A percentile compares a stretch with the other conserved stretches of the same genome.
Conservation (phyloP, 805 yeast genomes). For the Candida anglica region DNA sequence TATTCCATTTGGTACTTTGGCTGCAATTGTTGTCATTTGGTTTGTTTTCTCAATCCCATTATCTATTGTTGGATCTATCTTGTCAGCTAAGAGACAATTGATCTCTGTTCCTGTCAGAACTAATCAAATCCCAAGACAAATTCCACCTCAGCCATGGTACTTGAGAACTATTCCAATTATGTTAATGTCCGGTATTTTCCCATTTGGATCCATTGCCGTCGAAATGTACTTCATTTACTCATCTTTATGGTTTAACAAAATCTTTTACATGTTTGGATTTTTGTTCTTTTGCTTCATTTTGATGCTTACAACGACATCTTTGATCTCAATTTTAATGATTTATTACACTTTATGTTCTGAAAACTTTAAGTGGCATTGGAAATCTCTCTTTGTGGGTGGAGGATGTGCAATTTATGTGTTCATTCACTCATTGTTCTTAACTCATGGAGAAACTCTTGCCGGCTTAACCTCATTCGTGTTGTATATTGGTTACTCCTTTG, state of each 20-base stretch:
- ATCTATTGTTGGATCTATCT: slow-evolving; percentile 75
- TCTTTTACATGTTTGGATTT: slow-evolving; percentile 97
- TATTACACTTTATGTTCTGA: slow-evolving; percentile 86
- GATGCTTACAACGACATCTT: slow-evolving; percentile 74
- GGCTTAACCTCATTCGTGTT: slow-evolving; percentile 74
- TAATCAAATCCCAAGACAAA: slow-evolving; percentile 94
- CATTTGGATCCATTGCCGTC: slow-evolving; percentile 91
- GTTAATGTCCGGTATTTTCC: slow-evolving; percentile 82
- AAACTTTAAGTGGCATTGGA: slow-evolving; percentile 98
- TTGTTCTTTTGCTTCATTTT: slow-evolving; percentile 82
- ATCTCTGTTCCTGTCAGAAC: slow-evolving; percentile 78
- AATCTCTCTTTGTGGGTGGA: slow-evolving; percentile 80
- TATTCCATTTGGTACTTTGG: slow-evolving; percentile 86
- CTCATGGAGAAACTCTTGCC: slow-evolving; percentile 59
- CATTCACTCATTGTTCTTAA: slow-evolving; percentile 73
- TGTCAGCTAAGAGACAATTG: slow-evolving; percentile 62
- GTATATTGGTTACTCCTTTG: slow-evolving; percentile 76
- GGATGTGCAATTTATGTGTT: slow-evolving; percentile 85
- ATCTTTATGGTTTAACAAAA: slow-evolving; percentile 89
- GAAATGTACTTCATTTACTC: slow-evolving; percentile 91
- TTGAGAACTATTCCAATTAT: slow-evolving; percentile 64
- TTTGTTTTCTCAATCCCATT: slow-evolving; percentile 80
- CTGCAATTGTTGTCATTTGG: slow-evolving; percentile 81
- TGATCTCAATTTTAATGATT: slow-evolving; percentile 74
- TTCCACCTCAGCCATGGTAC: slow-evolving; percentile 88